Conservation (phyloP, 1,284 basidiomycete genomes). For the Austroboletus novae-zelandiae region DNA sequence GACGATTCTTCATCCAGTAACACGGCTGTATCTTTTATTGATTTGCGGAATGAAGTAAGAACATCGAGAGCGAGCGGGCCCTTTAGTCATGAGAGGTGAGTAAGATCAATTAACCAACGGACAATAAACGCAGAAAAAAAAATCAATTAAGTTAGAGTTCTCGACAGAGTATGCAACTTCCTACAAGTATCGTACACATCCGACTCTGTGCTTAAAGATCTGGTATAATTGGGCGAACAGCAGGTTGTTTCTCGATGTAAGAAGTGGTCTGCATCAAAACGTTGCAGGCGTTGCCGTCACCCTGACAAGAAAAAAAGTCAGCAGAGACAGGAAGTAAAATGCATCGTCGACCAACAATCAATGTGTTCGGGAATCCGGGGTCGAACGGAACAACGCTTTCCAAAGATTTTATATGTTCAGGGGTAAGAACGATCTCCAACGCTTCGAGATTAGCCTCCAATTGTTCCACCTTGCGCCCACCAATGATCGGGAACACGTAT, state of each 20-base stretch:
- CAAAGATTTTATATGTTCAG: slow-evolving; percentile 43
- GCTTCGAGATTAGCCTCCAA: slow-evolving; percentile 47
- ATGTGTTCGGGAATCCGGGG: slow-evolving; percentile 40
- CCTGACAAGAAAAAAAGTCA: slow-evolving; percentile 15
- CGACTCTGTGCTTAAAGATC: neutral
- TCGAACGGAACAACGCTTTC: slow-evolving; percentile 43
- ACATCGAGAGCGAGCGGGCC: neutral
- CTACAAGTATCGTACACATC: neutral
- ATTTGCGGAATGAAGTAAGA: neutral
- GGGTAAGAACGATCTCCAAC: slow-evolving; percentile 41
- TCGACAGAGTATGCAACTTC: neutral
- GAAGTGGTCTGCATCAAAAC: slow-evolving; percentile 13
- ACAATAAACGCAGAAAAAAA: too few relatives aligned
- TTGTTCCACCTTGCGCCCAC: slow-evolving; percentile 52
- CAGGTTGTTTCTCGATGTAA: slow-evolving; percentile 26
- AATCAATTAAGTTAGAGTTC: too few relatives aligned
- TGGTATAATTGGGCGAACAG: slow-evolving; percentile 15
- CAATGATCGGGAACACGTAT: slow-evolving; percentile 50
- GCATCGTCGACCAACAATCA: slow-evolving; percentile 35
- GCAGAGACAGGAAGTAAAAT: neutral
- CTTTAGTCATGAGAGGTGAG: too few relatives aligned
- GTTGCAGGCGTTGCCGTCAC: slow-evolving; percentile 24
- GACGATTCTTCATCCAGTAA: neutral
- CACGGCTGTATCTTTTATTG: neutral
- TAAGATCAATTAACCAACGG: too few relatives aligned